phyloP scores from a whole-genome alignment of 257 asterid genomes.

The Paulownia fortunei region DNA sequence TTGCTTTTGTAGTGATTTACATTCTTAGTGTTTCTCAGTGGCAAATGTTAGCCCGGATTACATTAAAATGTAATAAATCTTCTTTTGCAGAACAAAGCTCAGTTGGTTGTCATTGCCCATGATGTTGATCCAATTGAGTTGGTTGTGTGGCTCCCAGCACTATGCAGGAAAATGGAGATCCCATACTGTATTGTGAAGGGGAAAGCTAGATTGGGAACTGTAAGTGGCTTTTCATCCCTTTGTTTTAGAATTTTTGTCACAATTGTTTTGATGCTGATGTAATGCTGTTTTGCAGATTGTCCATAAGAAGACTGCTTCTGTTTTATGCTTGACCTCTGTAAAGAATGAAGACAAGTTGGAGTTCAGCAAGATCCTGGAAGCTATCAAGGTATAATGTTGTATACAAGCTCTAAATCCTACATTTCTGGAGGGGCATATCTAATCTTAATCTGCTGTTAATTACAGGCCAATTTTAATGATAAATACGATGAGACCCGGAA shows the following conservation, averaged over 20 bases:
- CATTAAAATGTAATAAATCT: background rate
- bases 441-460: background rate
- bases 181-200: conserved; percentile 73
- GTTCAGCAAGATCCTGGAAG: conserved; percentile 60
- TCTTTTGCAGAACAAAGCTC: conserved; percentile 60
- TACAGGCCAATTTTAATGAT: conserved; percentile 62
- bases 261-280: background rate
- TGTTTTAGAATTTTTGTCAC: background rate
- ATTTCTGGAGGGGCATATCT: background rate
- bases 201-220: conserved; percentile 64
- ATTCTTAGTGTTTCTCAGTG: background rate
- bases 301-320: conserved; percentile 63
- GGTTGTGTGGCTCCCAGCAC: conserved; percentile 72
- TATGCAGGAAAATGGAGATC: conserved; percentile 72
- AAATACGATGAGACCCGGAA: conserved; percentile 59
- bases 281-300: conserved; percentile 43
- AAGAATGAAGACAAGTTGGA: conserved; percentile 70
- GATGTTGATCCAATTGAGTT: conserved; percentile 71
- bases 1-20: no score
- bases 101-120: conserved; percentile 64
- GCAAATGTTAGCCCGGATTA: background rate
- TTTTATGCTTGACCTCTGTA: conserved; percentile 58
- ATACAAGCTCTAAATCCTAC: background rate
- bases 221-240: conserved; percentile 20
- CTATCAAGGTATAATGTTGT: conserved; percentile 46